Conservation (phyloP, 2,329 filamentous ascomycete genomes). For the Fusarium marasasianum region DNA sequence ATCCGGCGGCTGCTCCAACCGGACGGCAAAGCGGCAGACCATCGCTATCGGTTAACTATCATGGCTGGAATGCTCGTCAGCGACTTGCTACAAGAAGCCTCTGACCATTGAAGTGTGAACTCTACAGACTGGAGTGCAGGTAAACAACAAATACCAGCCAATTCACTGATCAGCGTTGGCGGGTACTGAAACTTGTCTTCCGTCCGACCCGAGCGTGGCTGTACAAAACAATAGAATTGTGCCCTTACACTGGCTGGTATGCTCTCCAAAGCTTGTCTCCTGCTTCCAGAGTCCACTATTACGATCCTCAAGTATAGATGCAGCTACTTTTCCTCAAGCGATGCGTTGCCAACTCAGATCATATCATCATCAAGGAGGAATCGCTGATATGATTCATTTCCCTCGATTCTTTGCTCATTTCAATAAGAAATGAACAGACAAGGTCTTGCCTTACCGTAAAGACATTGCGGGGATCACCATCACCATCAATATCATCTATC, state of each 20-base stretch:
- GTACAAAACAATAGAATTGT: conserved; percentile 28
- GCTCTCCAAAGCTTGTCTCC: not conserved
- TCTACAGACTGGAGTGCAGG: not conserved
- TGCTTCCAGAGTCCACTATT: not conserved
- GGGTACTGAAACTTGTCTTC: conserved; percentile 26
- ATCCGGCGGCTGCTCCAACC: conserved; percentile 10
- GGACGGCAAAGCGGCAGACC: conserved; percentile 28
- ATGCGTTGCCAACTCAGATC: conserved; percentile 5
- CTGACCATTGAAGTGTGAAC: not conserved
- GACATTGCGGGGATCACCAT: conserved; percentile 18
- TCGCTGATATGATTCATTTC: conserved; percentile 17
- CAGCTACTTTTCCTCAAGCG: not conserved
- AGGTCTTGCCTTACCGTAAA: conserved; percentile 10
- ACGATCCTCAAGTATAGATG: not conserved
- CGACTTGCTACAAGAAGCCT: conserved; percentile 1
- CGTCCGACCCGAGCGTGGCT: conserved; percentile 35
- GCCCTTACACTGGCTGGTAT: not conserved
- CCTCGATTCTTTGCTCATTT: conserved; percentile 15
- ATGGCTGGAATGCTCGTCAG: conserved; percentile 21
- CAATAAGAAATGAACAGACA: conserved; percentile 23
- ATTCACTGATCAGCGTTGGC: conserved; percentile 14
- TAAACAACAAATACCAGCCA: conserved; percentile 21
- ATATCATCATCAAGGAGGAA: not conserved
- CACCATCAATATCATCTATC: conserved; percentile 17
- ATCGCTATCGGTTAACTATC: not conserved